These are phyloP conservation scores for Phaffia tasmanica DNA, from an alignment of 768 basidiomycete genomes.

Conservation along the genomic window DNA sequence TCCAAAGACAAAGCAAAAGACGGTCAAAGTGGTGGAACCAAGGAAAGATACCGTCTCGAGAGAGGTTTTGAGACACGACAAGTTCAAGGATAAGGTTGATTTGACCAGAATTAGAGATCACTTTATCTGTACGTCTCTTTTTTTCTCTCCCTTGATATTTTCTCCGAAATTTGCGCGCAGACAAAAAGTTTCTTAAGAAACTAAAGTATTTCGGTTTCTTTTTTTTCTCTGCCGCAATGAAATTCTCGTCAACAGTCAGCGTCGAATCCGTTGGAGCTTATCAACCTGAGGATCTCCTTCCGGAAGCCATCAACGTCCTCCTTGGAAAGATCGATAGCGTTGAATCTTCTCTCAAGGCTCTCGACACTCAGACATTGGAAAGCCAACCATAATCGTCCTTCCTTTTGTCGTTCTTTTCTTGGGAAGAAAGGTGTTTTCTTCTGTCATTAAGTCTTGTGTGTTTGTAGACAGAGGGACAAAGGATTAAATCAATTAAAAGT, in stretches of 20 bases:
- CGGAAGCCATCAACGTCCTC: constrained; percentile 70
- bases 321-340: constrained; percentile 53
- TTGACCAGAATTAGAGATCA: constrained; percentile 78
- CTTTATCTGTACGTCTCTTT: constrained; percentile 65
- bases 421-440: too few species aligned
- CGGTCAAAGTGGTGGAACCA: constrained; percentile 46
- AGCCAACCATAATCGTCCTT: too few species aligned
- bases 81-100: constrained; percentile 73
- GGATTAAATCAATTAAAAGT: too few species aligned
- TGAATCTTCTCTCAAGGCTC: constrained; percentile 18
- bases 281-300: constrained; percentile 66
- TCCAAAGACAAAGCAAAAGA: constrained; percentile 39
- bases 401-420: too few species aligned
- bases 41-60: constrained; percentile 80
- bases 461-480: too few species aligned
- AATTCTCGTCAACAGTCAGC: constrained; percentile 47
- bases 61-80: constrained; percentile 82
- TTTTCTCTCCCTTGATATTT: neutral
- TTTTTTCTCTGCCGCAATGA: neutral
- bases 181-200: neutral
- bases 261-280: constrained; percentile 88
- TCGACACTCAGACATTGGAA: constrained; percentile 1
- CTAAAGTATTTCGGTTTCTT: too few species aligned
- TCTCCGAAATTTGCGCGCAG: neutral
- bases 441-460: too few species aligned